Evolutionary conservation across 2,329 filamentous ascomycete genomes (phyloP), one percentile per base, ranked within the genome.

Genomic region (Lasiodiplodia gonubiensis): DNA sequence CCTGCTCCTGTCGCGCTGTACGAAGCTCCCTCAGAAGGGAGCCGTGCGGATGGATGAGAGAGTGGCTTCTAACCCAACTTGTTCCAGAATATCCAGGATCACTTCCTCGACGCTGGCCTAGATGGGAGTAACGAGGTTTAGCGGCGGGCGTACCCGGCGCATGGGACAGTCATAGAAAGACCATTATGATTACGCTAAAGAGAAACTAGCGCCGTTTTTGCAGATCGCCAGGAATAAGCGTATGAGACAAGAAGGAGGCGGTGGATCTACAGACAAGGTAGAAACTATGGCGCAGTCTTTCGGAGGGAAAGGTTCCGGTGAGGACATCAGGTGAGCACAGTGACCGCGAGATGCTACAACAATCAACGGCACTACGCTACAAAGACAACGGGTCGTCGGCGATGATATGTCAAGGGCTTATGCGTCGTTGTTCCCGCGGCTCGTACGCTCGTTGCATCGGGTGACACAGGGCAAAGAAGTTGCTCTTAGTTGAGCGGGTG

Each of bases 101-200:
- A 30, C 25, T 51, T 63, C 59, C 59, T 51, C n/a, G 30, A 21
- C 35, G 2, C 42, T 61, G 39, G 57, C 57, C 59, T 25, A 33
- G 46, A 2, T 37, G 39, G 27, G 35, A 51, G n/a, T 25, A 21
- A 18, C 23, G 23, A 37, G 30, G 53, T 18, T 39, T 27, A 37
- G 59, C 21, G 27, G 46, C 30, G 59, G 59, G 35, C 59, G 23
- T 21, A 63, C 51, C 59, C 27, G 46, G 21, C 46, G 7, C 42
- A 25, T 51, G 42, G 42, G 35, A 63, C 46, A 35, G 21, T 46
- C 33, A 25, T 63, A 35, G 30, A 51, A 46, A 35, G 30, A 25
- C 59, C 3, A 35, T 23, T 37, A 49, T 49, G 42, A 21, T 8
- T 30, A 11, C 35, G 46, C 46, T 46, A 63, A 63, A 27, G 7